A percentile compares a stretch with the other conserved stretches of the same genome.
These are phyloP conservation scores for Trifolium dubium DNA, from an alignment of 306 rosid genomes.

Conservation along the genomic window DNA sequence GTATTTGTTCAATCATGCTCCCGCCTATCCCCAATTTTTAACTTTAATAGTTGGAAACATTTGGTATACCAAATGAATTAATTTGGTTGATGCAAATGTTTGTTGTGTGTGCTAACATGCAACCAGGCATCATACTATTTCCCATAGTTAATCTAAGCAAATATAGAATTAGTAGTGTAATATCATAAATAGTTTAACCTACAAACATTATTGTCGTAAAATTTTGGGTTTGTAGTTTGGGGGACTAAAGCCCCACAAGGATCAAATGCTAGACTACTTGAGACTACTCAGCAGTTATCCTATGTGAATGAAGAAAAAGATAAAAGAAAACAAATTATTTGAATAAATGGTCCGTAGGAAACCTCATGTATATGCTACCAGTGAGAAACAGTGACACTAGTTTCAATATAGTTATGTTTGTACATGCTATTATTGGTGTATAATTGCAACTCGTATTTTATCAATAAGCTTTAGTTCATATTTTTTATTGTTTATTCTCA, in stretches of 20 bases:
- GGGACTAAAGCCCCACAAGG: background rate
- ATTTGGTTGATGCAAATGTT: constrained; percentile 27
- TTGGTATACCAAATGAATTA: constrained; percentile 34
- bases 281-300: background rate
- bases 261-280: background rate
- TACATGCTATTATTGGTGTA: constrained; percentile 4
- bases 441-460: background rate
- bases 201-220: background rate
- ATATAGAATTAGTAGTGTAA: background rate
- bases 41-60: constrained; percentile 26
- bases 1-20: constrained; percentile 46
- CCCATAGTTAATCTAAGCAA: constrained; percentile 9
- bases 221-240: background rate
- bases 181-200: background rate
- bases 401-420: background rate
- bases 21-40: constrained; percentile 4
- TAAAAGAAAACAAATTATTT: constrained; percentile 6
- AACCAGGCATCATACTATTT: background rate
- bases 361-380: constrained; percentile 5
- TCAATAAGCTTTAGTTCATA: constrained; percentile 18
- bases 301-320: constrained; percentile 13
- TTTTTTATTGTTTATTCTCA: constrained; percentile 3
- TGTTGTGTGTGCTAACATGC: background rate
- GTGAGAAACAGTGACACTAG: constrained; percentile 7
- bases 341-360: background rate